Base-by-base conservation (phyloP, 1,284 basidiomycete species). In the Mycena citricolor region DNA sequence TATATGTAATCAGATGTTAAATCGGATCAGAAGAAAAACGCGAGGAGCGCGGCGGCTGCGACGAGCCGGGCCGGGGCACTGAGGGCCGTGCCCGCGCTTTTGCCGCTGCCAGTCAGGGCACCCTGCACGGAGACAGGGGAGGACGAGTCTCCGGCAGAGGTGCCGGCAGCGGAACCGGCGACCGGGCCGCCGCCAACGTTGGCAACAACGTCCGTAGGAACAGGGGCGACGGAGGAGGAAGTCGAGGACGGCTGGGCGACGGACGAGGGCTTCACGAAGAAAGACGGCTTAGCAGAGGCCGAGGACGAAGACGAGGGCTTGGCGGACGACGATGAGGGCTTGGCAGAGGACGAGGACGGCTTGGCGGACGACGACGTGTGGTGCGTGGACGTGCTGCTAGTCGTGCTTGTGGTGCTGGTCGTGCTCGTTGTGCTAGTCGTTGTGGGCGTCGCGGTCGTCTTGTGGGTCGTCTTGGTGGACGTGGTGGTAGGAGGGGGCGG, bases 121-220 rank as follows among this genome's bases (percentile, higher is more conserved):
- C n/a, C n/a, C n/a, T n/a, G n/a, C n/a, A n/a, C n/a, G n/a, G n/a
- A n/a, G n/a, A n/a, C n/a, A n/a, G n/a, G n/a, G n/a, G n/a, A n/a
- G n/a, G n/a, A n/a, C n/a, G n/a, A n/a, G n/a, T n/a, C n/a, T n/a
- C 26, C 26, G n/a, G 26, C 26, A 29, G 26, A 29, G 26, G 10
- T 29, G 19, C 31, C 36, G 10, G 30, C 37, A 19, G 17, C 23
- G 3, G 35, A 24, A 21, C 43, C 44, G 0, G 38, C 44, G 21
- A 39, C 41, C 28, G 31, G 38, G 10, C 39, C 44, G 26, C 24
- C n/a, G n/a, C n/a, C n/a, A n/a, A n/a, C 37, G 22, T 34, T 16
- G 20, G 32, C 23, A 8, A 33, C 14, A 17, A n/a, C n/a, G n/a
- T n/a, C n/a, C n/a, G n/a, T n/a, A n/a, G n/a, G n/a, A n/a, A 14